phyloP scores from a whole-genome alignment of 129 eudicot genomes.

The Mikania micrantha region DNA sequence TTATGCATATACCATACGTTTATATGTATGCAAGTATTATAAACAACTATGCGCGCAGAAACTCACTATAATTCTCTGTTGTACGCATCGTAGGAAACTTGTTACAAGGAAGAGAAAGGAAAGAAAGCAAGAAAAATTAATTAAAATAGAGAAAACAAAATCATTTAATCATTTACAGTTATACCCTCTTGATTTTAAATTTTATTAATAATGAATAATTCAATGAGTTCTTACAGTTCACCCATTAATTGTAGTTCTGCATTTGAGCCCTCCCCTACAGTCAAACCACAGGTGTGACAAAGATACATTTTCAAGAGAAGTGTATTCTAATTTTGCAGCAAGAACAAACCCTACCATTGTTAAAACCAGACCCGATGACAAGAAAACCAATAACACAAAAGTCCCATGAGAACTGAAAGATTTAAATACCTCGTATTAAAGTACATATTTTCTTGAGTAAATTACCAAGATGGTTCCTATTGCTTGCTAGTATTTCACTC shows the following conservation, averaged over 20 bases:
- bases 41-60: background rate
- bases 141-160: no score
- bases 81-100: no score
- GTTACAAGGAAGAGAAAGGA: no score
- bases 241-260: no score
- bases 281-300: background rate
- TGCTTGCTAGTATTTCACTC: no score
- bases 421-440: background rate
- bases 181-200: background rate
- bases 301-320: background rate
- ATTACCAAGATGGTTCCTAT: no score
- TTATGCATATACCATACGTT: background rate
- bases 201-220: no score
- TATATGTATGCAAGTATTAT: background rate
- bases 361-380: background rate
- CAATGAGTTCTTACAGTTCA: no score
- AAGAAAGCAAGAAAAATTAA: no score
- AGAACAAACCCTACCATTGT: background rate
- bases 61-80: no score
- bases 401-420: background rate
- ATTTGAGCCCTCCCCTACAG: background rate
- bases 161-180: no score
- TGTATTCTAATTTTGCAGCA: background rate
- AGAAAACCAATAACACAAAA: background rate
- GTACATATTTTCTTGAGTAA: background rate